Percentiles rank a stretch among this genome's conserved stretches.
These are phyloP conservation scores for Albifimbria verrucaria DNA, from an alignment of 2,329 filamentous ascomycete species.

Conservation along the genomic window DNA sequence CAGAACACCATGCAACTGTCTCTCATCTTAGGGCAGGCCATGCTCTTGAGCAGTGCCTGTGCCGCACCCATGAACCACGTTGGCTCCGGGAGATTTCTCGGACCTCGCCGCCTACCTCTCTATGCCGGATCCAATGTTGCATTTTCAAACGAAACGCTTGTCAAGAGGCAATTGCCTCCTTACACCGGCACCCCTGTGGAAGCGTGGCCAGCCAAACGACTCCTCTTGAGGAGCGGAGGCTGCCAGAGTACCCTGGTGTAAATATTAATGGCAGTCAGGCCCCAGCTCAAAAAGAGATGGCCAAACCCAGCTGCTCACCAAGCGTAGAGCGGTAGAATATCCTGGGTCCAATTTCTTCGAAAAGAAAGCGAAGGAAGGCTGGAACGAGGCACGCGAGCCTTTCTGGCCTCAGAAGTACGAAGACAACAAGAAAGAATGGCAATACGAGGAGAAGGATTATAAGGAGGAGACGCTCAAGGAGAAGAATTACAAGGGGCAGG, in stretches of 20 bases:
- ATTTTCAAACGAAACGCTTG: background rate
- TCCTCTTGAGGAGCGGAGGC: background rate
- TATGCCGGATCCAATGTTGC: background rate
- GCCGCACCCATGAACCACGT: background rate
- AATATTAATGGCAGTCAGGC: background rate
- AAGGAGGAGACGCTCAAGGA: background rate
- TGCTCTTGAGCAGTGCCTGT: background rate
- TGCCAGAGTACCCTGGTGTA: background rate
- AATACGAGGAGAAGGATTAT: conserved; percentile 1
- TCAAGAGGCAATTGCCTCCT: background rate
- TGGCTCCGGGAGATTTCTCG: background rate
- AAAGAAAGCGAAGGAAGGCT: background rate
- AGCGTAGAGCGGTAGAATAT: background rate
- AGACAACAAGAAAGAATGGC: background rate
- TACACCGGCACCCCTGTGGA: too few species aligned
- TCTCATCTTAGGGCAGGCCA: background rate
- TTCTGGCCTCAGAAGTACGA: background rate
- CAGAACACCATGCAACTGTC: background rate
- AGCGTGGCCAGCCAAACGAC: background rate
- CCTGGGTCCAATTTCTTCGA: background rate
- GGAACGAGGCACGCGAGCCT: background rate
- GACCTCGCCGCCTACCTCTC: background rate
- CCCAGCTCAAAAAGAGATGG: background rate
- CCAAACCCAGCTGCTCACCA: background rate
- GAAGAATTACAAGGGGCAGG: conserved; percentile 15